Evolutionary conservation across 345 rosid species (phyloP).

Genomic region (Abelmoschus esculentus): DNA sequence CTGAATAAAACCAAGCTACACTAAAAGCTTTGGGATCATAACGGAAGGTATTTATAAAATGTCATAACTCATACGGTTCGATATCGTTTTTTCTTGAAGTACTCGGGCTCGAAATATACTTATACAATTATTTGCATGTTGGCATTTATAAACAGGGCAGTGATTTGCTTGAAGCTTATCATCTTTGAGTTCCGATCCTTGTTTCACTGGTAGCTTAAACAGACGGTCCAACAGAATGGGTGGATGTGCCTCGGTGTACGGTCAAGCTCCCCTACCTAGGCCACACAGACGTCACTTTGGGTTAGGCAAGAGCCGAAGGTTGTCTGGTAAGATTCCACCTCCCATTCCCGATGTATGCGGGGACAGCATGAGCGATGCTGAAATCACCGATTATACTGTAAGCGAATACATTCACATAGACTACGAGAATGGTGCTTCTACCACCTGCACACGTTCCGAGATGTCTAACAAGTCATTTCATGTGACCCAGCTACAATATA

Average conservation of each 20-base stretch:
- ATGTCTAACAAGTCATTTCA: slow-evolving; percentile 41
- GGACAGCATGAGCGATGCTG: slow-evolving; percentile 30
- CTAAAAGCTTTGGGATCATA: too few relatives aligned
- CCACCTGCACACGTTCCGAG: slow-evolving; percentile 44
- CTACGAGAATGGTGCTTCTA: slow-evolving; percentile 38
- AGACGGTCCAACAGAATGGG: neutral
- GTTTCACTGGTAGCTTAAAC: too few relatives aligned
- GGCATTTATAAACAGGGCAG: too few relatives aligned
- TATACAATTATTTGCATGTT: too few relatives aligned
- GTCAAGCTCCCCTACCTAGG: neutral
- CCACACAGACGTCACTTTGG: neutral
- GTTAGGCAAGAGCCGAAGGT: neutral
- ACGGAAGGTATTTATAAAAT: too few relatives aligned
- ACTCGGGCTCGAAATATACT: too few relatives aligned
- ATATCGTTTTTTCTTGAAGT: too few relatives aligned
- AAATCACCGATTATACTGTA: slow-evolving; percentile 33
- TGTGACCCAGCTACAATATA: slow-evolving; percentile 62
- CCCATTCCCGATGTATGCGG: neutral
- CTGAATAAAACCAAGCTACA: too few relatives aligned
- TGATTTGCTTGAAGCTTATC: too few relatives aligned
- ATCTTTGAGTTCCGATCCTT: too few relatives aligned
- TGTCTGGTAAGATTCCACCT: slow-evolving; percentile 13
- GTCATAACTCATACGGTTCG: too few relatives aligned
- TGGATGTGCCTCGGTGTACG: neutral
- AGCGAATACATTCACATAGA: slow-evolving; percentile 42